A percentile compares a stretch with the other conserved stretches of the same genome.
Conservation (phyloP, 2,329 filamentous ascomycete genomes). For the Neofusicoccum umdonicola region DNA sequence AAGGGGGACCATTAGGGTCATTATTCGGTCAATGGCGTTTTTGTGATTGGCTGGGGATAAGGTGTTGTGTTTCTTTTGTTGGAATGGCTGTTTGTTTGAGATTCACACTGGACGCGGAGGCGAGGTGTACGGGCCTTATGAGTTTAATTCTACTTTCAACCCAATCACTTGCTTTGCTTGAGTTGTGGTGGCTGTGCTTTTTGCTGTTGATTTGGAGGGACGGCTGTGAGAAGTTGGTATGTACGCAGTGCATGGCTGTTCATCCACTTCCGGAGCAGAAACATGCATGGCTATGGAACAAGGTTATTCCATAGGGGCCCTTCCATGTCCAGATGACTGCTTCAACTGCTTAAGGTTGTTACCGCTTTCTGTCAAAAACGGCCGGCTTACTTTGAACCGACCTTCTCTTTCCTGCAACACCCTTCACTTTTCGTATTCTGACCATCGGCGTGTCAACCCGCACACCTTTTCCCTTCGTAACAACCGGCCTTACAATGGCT, state of each 20-base stretch:
- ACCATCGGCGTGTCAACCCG: too few relatives aligned
- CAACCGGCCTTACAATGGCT: not conserved
- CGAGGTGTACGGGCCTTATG: not conserved
- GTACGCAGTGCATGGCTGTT: too few relatives aligned
- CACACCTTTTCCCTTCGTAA: too few relatives aligned
- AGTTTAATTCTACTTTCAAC: not conserved
- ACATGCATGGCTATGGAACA: not conserved
- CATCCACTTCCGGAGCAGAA: not conserved
- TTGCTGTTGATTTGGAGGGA: not conserved
- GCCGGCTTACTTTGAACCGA: not conserved
- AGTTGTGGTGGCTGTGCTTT: too few relatives aligned
- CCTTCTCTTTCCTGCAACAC: not conserved
- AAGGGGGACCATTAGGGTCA: constrained; percentile 1
- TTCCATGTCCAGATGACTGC: not conserved
- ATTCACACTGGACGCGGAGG: not conserved
- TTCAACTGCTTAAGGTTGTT: not conserved
- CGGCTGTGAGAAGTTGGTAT: too few relatives aligned
- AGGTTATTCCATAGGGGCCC: not conserved
- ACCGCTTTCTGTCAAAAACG: not conserved
- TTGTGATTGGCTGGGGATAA: not conserved
- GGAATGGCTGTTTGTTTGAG: not conserved
- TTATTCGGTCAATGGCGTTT: constrained; percentile 13
- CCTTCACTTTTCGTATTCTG: not conserved
- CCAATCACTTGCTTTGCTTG: not conserved
- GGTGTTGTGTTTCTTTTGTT: not conserved